Evolutionary conservation across 1,139 yeast species (phyloP).

Genomic region (Oligophagozyma castellii): DNA sequence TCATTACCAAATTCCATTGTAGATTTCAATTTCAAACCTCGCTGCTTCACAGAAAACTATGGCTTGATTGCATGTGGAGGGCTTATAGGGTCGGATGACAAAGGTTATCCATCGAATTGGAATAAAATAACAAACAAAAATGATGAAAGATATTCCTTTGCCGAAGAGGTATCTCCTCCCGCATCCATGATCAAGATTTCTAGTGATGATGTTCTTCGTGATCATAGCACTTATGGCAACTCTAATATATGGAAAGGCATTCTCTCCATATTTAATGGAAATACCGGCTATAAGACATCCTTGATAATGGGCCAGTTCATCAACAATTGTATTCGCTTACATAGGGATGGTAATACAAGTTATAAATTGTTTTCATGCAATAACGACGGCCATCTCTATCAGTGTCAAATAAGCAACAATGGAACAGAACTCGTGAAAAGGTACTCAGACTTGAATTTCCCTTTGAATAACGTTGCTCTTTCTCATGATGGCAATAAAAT

Average conservation of each 20-base stretch:
- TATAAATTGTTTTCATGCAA: conserved; percentile 61
- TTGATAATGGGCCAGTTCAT: conserved; percentile 65
- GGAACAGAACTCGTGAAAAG: conserved; percentile 27
- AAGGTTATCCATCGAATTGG: conserved; percentile 21
- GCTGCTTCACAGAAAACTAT: conserved; percentile 51
- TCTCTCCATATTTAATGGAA: conserved; percentile 42
- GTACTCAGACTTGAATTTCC: conserved; percentile 33
- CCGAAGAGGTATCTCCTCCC: conserved; percentile 10
- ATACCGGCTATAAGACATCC: conserved; percentile 34
- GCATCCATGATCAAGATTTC: conserved; percentile 19
- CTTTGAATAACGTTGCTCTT: conserved; percentile 46
- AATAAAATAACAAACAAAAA: conserved; percentile 6
- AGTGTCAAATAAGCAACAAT: conserved; percentile 43
- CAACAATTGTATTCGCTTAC: conserved; percentile 59
- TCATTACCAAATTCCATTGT: conserved; percentile 29
- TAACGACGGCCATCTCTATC: conserved; percentile 62
- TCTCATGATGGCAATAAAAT: conserved; percentile 44
- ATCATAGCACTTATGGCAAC: conserved; percentile 22
- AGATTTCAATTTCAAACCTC: conserved; percentile 45
- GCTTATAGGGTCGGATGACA: conserved; percentile 30
- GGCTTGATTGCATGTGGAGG: conserved; percentile 63
- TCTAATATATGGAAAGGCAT: conserved; percentile 40
- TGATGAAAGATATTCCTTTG: conserved; percentile 3
- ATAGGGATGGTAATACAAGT: conserved; percentile 20
- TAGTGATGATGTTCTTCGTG: conserved; percentile 14